Evolutionary conservation across 352 stramenopile genomes (phyloP).

Genomic region (Globisporangium splendens): DNA sequence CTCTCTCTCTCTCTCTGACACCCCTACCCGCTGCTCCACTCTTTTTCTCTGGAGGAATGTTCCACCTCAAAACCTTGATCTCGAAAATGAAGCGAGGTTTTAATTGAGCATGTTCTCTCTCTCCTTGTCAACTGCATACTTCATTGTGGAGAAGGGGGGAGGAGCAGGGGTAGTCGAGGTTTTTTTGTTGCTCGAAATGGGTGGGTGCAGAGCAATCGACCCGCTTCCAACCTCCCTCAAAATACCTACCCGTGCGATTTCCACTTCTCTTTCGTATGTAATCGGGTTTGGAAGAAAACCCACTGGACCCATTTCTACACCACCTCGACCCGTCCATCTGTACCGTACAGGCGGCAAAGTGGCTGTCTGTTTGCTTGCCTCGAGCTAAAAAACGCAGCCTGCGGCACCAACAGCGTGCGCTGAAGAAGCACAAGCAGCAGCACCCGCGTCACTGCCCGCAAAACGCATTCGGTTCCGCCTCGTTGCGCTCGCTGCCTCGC

Average conservation of each 20-base stretch:
- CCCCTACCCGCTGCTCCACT: background rate
- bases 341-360: background rate
- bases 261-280: too few species aligned
- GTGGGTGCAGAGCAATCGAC: too few species aligned
- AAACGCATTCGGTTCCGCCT: background rate
- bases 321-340: background rate
- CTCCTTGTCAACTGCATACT: background rate
- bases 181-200: too few species aligned
- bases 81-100: background rate
- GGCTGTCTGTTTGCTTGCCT: background rate
- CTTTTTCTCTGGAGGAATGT: background rate
- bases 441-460: background rate
- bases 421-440: constrained; percentile 9
- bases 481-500: background rate
- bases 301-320: background rate
- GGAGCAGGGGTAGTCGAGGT: too few species aligned
- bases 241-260: too few species aligned
- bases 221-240: too few species aligned
- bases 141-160: too few species aligned
- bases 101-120: background rate
- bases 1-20: background rate
- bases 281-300: background rate
- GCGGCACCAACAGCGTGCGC: constrained; percentile 27
- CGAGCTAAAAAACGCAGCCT: constrained; percentile 19
- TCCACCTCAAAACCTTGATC: background rate